phyloP scores from a whole-genome alignment of 2,329 filamentous ascomycete genomes.

The Didymella keratinophila region DNA sequence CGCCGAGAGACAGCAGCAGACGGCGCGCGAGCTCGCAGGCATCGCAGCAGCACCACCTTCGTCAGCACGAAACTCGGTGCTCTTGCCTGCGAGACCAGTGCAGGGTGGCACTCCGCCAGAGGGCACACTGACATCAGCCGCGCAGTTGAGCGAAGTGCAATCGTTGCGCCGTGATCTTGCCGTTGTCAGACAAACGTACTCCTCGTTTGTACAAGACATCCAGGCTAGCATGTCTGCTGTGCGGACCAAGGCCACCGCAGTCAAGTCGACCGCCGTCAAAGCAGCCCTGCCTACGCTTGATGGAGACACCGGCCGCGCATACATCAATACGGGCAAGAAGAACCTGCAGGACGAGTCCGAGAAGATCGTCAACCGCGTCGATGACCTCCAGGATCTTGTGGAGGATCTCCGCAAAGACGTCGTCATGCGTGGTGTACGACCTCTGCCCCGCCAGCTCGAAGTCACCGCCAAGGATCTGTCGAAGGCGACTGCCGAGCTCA shows the following conservation, averaged over 20 bases:
- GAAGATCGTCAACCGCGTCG: conserved; percentile 86
- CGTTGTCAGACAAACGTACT: conserved; percentile 90
- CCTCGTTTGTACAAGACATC: conserved; percentile 87
- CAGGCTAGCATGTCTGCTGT: conserved; percentile 86
- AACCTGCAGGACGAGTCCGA: conserved; percentile 87
- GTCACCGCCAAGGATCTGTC: conserved; percentile 87
- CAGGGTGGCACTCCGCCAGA: conserved; percentile 31
- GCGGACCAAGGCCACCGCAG: conserved; percentile 78
- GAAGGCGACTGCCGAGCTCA: conserved; percentile 81
- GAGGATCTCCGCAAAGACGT: conserved; percentile 98
- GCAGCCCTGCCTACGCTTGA: conserved; percentile 75
- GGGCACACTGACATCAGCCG: conserved; percentile 54
- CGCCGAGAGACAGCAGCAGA: conserved; percentile 88
- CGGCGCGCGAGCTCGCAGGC: conserved; percentile 83
- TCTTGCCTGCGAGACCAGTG: conserved; percentile 42
- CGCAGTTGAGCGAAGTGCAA: conserved; percentile 80
- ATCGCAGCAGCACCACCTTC: conserved; percentile 60
- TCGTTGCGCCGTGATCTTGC: conserved; percentile 86
- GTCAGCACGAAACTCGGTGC: conserved; percentile 47
- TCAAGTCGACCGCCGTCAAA: conserved; percentile 78
- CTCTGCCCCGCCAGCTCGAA: conserved; percentile 88
- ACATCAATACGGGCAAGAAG: conserved; percentile 88
- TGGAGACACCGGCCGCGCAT: conserved; percentile 80
- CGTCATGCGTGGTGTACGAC: conserved; percentile 88
- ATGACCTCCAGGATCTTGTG: conserved; percentile 95